Evolutionary conservation across 495 filamentous ascomycete genomes (phyloP).

Genomic region (Trypethelium eluteriae): DNA sequence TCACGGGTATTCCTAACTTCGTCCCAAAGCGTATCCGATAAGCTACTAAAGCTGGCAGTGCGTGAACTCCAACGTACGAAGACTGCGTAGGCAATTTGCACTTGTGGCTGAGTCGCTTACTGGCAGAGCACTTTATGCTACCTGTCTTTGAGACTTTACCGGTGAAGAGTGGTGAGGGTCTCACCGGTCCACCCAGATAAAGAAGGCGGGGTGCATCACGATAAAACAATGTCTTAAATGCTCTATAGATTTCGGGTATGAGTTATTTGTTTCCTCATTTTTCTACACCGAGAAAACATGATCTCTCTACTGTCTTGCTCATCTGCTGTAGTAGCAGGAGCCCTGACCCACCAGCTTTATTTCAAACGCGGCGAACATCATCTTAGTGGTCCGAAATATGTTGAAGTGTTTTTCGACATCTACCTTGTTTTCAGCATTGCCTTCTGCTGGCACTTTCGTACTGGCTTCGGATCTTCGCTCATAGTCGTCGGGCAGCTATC

Average conservation of each 20-base stretch:
- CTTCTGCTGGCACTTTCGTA: neutral
- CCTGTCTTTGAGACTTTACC: neutral
- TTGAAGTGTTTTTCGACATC: neutral
- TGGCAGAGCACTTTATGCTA: neutral
- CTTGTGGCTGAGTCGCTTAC: neutral
- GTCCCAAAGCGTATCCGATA: too few species aligned
- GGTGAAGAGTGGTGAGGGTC: neutral
- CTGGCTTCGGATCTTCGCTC: neutral
- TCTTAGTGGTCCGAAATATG: neutral
- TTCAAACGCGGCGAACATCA: slow-evolving; percentile 6
- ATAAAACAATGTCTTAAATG: neutral
- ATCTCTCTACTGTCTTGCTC: neutral
- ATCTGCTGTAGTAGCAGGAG: neutral
- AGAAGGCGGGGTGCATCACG: neutral
- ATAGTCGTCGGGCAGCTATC: neutral
- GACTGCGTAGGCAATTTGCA: neutral
- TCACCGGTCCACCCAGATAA: neutral
- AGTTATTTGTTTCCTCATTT: neutral
- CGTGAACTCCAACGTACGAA: too few species aligned
- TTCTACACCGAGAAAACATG: neutral
- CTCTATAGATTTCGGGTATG: neutral
- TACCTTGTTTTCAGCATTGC: neutral
- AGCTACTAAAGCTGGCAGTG: too few species aligned
- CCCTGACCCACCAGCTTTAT: neutral
- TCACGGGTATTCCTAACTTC: too few species aligned